phyloP scores from a whole-genome alignment of 163 green algal species.

The Prototheca wickerhamii region DNA sequence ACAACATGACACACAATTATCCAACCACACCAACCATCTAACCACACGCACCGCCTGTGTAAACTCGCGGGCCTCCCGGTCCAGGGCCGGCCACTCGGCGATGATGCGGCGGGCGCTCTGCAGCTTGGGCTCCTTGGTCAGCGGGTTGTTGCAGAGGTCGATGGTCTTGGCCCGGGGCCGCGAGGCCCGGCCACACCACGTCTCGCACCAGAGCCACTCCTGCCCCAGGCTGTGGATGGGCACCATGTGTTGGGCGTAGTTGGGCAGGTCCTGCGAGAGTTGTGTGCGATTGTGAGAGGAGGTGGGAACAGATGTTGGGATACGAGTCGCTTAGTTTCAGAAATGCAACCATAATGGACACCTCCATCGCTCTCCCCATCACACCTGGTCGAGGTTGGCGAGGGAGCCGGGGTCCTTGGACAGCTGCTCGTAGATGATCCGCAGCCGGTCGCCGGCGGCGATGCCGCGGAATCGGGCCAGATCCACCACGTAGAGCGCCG shows the following conservation, averaged over 20 bases:
- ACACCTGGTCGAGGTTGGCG: conserved; percentile 82
- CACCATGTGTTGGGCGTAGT: conserved; percentile 92
- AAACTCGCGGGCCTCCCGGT: conserved; percentile 28
- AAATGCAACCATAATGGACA: background rate
- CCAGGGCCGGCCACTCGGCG: conserved; percentile 66
- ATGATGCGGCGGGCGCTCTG: conserved; percentile 86
- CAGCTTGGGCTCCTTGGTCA: conserved; percentile 97
- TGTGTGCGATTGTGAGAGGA: background rate
- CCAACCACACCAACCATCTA: background rate
- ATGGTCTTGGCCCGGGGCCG: conserved; percentile 85
- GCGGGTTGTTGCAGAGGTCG: conserved; percentile 99
- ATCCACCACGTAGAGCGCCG: conserved; percentile 95
- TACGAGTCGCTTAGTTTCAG: background rate
- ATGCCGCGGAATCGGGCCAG: conserved; percentile 71
- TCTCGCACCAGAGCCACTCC: conserved; percentile 86
- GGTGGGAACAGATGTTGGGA: background rate
- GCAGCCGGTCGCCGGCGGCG: conserved; percentile 69
- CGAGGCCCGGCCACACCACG: conserved; percentile 41
- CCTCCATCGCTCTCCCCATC: background rate
- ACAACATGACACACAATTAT: background rate
- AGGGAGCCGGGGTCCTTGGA: conserved; percentile 91
- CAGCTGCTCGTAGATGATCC: conserved; percentile 89
- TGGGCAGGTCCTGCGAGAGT: conserved; percentile 80
- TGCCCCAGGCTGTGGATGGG: conserved; percentile 83
- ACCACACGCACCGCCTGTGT: conserved; percentile 14